phyloP scores from a whole-genome alignment of 2,329 filamentous ascomycete species.

The Lecanicillium sp. region DNA sequence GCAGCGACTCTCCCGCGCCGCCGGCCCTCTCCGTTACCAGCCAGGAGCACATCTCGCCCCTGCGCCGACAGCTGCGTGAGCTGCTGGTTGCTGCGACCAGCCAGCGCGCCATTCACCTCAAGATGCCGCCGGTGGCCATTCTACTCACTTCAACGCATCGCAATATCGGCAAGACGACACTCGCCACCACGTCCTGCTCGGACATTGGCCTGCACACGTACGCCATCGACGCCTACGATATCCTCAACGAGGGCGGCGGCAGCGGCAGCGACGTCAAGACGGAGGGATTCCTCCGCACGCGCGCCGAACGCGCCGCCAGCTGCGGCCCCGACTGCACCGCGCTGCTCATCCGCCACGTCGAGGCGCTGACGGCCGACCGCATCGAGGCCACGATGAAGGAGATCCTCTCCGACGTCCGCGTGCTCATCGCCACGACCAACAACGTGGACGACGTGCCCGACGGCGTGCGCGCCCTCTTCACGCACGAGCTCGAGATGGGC shows the following conservation, averaged over 20 bases:
- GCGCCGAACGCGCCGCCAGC: conserved; percentile 80
- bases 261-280: conserved; percentile 91
- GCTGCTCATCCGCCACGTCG: conserved; percentile 81
- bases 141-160: conserved; percentile 87
- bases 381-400: conserved; percentile 83
- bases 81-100: conserved; percentile 86
- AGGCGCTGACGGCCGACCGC: conserved; percentile 83
- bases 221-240: conserved; percentile 84
- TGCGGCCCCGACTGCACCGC: conserved; percentile 81
- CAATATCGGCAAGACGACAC: conserved; percentile 83
- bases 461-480: conserved; percentile 83
- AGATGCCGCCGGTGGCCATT: conserved; percentile 82
- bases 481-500: conserved; percentile 88
- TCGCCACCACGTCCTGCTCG: conserved; percentile 69
- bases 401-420: conserved; percentile 69
- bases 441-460: conserved; percentile 94
- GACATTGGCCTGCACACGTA: conserved; percentile 91
- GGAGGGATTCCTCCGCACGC: conserved; percentile 79
- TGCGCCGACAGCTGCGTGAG: conserved; percentile 70
- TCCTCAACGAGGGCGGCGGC: conserved; percentile 77
- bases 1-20: conserved; percentile 29
- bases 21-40: conserved; percentile 40
- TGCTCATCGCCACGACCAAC: conserved; percentile 88
- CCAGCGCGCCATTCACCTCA: conserved; percentile 75
- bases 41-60: conserved; percentile 47